Base-by-base conservation (phyloP, 208 protist genomes). In the Acanthamoeba castellanii region DNA sequence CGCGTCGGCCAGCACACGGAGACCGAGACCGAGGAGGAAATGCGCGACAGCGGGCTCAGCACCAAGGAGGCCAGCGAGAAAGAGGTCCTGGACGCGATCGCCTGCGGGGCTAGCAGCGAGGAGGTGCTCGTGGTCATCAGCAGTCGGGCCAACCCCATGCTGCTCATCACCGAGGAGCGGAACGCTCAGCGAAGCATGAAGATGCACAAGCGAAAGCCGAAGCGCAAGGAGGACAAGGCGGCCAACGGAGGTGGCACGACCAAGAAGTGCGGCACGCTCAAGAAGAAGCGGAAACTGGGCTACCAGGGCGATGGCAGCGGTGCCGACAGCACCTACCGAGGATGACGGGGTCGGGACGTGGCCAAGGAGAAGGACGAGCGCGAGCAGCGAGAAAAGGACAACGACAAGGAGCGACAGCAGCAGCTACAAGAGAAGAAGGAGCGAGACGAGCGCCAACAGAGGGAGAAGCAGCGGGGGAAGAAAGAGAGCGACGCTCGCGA, bases 21-120 rank as follows among this genome's bases (percentile, higher is more conserved):
- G 20, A 81, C 42, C 18, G 78, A 87, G 45, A 87, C 78, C 78
- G 45, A 87, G n/a, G 45, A 87, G 20, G 78, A 87, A 22, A 59
- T 50, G 37, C 37, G 78, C 78, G 37, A 59, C n/a, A 59, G 32
- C 27, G 34, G 30, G 8, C 34, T 81, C 47, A 25, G 37, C 22
- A 14, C 78, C n/a, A 87, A 87, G 78, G 78, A 87, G 4, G 3
- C 70, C n/a, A 78, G 70, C 70, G 70, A 72, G 3, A 16, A 47
- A 5, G 32, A 45, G 6, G n/a, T n/a, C 32, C 25, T 78, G 70
- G 70, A 14, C 16, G 6, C 70, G 32, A 25, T 34, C 5, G 37
- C 70, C 4, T 9, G 20, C 16, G 22, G 37, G 32, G 32, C 5
- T 3, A 25, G 32, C 13, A 25, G 34, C 70, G 37, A 45, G 6